Evolutionary conservation across 805 yeast genomes (phyloP).

Genomic region (Saturnispora mendoncae): DNA sequence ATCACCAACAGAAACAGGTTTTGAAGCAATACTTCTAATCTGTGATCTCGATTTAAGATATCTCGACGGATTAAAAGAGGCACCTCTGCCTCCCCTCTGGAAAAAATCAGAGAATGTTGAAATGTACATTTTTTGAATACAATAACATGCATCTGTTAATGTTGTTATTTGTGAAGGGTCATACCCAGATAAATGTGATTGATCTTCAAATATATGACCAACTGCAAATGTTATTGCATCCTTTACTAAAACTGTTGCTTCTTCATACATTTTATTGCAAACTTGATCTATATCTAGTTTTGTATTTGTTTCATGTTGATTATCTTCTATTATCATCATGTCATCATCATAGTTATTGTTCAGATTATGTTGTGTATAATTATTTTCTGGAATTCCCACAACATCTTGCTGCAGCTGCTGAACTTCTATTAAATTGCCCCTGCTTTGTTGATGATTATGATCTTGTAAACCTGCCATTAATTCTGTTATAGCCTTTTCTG

Average conservation of each 20-base stretch:
- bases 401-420: not conserved
- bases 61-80: conserved; percentile 17
- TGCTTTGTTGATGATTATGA: not conserved
- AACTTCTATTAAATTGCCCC: conserved; percentile 12
- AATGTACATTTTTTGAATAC: conserved; percentile 40
- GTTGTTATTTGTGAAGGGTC: conserved; percentile 27
- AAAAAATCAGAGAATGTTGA: conserved; percentile 52
- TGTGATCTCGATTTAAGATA: conserved; percentile 18
- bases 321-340: conserved; percentile 14
- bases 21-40: conserved; percentile 8
- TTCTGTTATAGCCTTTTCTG: conserved; percentile 33
- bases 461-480: conserved; percentile 4
- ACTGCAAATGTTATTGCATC: conserved; percentile 45
- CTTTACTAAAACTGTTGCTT: conserved; percentile 33
- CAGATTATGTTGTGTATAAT: not conserved
- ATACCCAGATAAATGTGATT: conserved; percentile 44
- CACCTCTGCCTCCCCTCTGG: conserved; percentile 9
- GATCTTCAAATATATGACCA: conserved; percentile 49
- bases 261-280: conserved; percentile 26
- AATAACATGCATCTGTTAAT: conserved; percentile 35
- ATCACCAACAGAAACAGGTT: conserved; percentile 26
- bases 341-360: conserved; percentile 10
- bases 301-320: not conserved
- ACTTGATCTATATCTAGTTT: not conserved
- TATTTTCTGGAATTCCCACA: no score